Conservation (phyloP, 2,329 filamentous ascomycete genomes). For the Alternaria triticimaculans region DNA sequence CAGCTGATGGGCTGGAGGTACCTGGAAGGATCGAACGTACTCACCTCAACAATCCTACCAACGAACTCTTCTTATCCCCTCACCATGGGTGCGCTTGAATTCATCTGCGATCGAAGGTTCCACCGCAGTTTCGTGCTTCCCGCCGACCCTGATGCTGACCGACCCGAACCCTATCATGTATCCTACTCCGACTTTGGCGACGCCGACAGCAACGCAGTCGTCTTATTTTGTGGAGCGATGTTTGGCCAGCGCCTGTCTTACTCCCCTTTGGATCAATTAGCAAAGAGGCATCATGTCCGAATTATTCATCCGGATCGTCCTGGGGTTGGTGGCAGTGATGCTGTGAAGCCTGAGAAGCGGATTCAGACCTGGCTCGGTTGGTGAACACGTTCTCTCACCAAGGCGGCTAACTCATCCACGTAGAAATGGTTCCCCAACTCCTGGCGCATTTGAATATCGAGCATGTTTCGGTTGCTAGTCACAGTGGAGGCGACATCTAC, state of each 20-base stretch:
- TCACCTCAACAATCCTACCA: neutral
- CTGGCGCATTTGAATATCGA: slow-evolving; percentile 36
- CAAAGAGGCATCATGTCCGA: slow-evolving; percentile 32
- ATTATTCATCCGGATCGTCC: slow-evolving; percentile 41
- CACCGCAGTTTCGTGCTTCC: slow-evolving; percentile 33
- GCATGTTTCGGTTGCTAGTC: slow-evolving; percentile 41
- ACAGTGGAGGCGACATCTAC: slow-evolving; percentile 43
- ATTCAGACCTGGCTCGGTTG: slow-evolving; percentile 39
- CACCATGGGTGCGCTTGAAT: slow-evolving; percentile 31
- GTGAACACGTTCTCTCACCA: neutral
- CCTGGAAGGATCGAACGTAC: neutral
- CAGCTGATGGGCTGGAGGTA: neutral
- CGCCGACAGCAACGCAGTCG: slow-evolving; percentile 32
- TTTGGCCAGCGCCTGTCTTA: slow-evolving; percentile 35
- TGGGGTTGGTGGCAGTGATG: slow-evolving; percentile 38
- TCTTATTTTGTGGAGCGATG: slow-evolving; percentile 39
- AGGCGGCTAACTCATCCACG: neutral
- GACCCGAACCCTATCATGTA: slow-evolving; percentile 27
- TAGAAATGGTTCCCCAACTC: slow-evolving; percentile 40
- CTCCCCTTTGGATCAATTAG: slow-evolving; percentile 35
- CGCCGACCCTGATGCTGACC: slow-evolving; percentile 25
- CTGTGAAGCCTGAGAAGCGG: slow-evolving; percentile 30
- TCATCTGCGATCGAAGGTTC: slow-evolving; percentile 39
- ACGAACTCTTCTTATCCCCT: neutral
- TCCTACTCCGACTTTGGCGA: slow-evolving; percentile 43